These are phyloP conservation scores for Saprolegnia diclina DNA, from an alignment of 352 stramenopile species.

Conservation along the genomic window DNA sequence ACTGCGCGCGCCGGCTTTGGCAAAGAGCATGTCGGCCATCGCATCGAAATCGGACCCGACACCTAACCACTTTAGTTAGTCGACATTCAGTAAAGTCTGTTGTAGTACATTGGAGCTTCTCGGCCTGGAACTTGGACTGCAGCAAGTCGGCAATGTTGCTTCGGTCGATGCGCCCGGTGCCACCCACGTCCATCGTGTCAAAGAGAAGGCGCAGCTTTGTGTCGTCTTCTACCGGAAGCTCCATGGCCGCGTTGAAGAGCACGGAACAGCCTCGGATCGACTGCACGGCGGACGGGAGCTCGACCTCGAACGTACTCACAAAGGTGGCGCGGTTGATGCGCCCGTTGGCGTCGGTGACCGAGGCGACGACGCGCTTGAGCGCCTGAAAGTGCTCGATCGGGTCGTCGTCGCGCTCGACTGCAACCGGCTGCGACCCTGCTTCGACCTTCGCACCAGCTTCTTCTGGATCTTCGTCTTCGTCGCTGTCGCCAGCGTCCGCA, in stretches of 20 bases:
- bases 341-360: neutral
- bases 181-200: constrained; percentile 1
- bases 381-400: constrained; percentile 1
- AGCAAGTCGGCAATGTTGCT: neutral
- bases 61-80: neutral
- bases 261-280: neutral
- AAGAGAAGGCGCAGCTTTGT: constrained; percentile 7
- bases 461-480: neutral
- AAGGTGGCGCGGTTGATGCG: neutral
- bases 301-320: neutral
- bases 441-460: neutral
- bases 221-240: neutral
- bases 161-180: neutral
- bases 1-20: constrained; percentile 31
- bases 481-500: neutral
- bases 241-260: constrained; percentile 5
- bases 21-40: constrained; percentile 50
- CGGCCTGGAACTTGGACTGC: neutral
- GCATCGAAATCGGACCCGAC: constrained; percentile 34
- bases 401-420: neutral
- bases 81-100: neutral
- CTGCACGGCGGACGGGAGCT: neutral
- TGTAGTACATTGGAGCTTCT: constrained; percentile 6
- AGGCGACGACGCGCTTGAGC: constrained; percentile 2
- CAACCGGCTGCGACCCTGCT: neutral